Conservation (phyloP, 1,139 yeast genomes). For the Protomyces inouyei region DNA sequence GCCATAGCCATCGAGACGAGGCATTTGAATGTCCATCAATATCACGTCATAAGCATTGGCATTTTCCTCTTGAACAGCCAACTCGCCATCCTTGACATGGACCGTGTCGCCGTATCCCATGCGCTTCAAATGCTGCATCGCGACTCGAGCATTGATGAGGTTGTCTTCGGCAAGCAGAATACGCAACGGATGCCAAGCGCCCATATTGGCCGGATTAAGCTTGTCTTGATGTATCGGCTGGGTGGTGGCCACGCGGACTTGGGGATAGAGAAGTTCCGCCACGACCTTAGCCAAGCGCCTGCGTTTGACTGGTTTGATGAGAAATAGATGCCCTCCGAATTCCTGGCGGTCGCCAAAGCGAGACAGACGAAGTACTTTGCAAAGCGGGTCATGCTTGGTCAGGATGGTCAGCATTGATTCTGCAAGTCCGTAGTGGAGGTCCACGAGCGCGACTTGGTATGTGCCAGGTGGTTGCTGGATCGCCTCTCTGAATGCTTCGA, state of each 20-base stretch:
- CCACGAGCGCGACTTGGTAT: constrained; percentile 15
- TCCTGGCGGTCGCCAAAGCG: constrained; percentile 22
- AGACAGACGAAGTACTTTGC: constrained; percentile 10
- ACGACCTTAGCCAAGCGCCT: constrained; percentile 12
- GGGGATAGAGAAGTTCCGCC: constrained; percentile 5
- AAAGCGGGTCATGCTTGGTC: constrained; percentile 5
- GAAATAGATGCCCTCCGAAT: constrained; percentile 4
- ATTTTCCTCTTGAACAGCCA: constrained; percentile 73
- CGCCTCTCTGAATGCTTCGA: background rate
- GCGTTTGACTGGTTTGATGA: constrained; percentile 25
- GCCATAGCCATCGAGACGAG: constrained; percentile 77
- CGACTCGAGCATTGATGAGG: constrained; percentile 18
- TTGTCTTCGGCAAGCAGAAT: constrained; percentile 39
- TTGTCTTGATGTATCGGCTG: background rate
- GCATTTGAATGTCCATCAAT: constrained; percentile 98
- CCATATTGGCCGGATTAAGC: constrained; percentile 10
- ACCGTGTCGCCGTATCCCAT: constrained; percentile 15
- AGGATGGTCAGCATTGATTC: background rate
- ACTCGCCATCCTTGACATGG: constrained; percentile 54
- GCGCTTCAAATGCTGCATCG: constrained; percentile 16
- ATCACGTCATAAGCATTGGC: constrained; percentile 64
- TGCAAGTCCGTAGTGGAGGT: constrained; percentile 16
- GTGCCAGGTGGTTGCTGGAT: constrained; percentile 13
- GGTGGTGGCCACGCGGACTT: background rate
- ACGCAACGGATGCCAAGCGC: constrained; percentile 33